phyloP scores from a whole-genome alignment of 106 monocot species.

The Amphibolis antarctica region DNA sequence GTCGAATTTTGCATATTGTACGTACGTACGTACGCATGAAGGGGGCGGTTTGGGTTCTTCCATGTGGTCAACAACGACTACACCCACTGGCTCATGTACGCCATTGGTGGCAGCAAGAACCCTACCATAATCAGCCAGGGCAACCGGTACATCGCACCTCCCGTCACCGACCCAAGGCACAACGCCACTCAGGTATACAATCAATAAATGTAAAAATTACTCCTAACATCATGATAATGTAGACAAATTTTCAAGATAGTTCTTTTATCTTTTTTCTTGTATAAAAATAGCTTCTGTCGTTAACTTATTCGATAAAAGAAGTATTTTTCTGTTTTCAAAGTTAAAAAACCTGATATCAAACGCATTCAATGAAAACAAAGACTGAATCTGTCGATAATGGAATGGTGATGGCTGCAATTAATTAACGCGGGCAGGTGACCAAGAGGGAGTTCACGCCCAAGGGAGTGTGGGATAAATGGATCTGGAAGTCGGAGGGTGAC shows the following conservation, averaged over 20 bases:
- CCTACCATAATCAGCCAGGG: slow-evolving; percentile 50
- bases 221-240: too few relatives aligned
- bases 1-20: too few relatives aligned
- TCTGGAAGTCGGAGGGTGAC: slow-evolving; percentile 42
- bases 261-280: too few relatives aligned
- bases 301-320: background rate
- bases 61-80: slow-evolving; percentile 71
- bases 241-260: too few relatives aligned
- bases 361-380: too few relatives aligned
- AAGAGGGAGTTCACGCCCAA: slow-evolving; percentile 26
- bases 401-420: too few relatives aligned
- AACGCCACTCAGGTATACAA: slow-evolving; percentile 1
- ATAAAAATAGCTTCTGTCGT: background rate
- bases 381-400: too few relatives aligned
- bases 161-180: background rate
- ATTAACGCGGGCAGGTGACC: slow-evolving; percentile 48
- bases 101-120: slow-evolving; percentile 36
- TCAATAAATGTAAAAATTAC: too few relatives aligned
- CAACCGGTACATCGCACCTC: slow-evolving; percentile 34
- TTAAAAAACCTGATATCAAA: too few relatives aligned
- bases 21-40: too few relatives aligned
- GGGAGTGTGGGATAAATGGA: slow-evolving; percentile 25
- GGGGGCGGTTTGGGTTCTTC: slow-evolving; percentile 44
- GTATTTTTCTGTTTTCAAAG: too few relatives aligned
- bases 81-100: slow-evolving; percentile 52